Base-by-base conservation (phyloP, 306 rosid genomes). In the Sophora flavescens region DNA sequence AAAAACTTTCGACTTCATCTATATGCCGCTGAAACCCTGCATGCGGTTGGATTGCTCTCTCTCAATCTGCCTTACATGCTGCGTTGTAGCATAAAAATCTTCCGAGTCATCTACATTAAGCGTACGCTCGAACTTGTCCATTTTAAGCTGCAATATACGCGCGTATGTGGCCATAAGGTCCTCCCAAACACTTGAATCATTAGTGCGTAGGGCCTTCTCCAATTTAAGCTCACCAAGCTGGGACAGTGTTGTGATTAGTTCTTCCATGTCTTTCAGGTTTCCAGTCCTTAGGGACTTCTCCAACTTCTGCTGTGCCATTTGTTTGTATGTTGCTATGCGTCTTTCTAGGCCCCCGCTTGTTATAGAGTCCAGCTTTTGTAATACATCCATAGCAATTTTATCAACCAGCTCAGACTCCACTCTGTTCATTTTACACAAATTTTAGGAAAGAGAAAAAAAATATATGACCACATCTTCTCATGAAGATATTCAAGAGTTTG, bases 221-320 rank as follows among this genome's bases (percentile, higher is more conserved):
- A 77, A 14, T 59, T 82, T 82, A n/a, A 82, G 16, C 1, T 82
- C 41, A 0, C 30, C 82, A 30, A 82, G 86, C n/a, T 77, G 28
- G 0, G 50, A 4, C 62, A 72, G 0, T 22, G 80, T 11, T 3
- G 26, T 56, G 32, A 45, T 30, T 0, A 82, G 22, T 0, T 82
- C 86, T 5, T 65, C 86, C 72, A 66, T 30, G 76, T 82, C 82
- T 0, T 0, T 53, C 30, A 58, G 4, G 3, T 8, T 38, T 10
- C 82, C 78, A 1, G 70, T 82, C 22, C 32, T 70, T 3, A 76
- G 54, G 5, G 51, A 72, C 64, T 82, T 77, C 16, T 65, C 76
- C 3, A 72, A 50, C 7, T 82, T 77, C 12, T 32, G 67, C 51
- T 59, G 44, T 8, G 73, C 80, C 13, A 78, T 72, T 61, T 78